phyloP scores from a whole-genome alignment of 805 yeast species.

The Candida tammaniensis region DNA sequence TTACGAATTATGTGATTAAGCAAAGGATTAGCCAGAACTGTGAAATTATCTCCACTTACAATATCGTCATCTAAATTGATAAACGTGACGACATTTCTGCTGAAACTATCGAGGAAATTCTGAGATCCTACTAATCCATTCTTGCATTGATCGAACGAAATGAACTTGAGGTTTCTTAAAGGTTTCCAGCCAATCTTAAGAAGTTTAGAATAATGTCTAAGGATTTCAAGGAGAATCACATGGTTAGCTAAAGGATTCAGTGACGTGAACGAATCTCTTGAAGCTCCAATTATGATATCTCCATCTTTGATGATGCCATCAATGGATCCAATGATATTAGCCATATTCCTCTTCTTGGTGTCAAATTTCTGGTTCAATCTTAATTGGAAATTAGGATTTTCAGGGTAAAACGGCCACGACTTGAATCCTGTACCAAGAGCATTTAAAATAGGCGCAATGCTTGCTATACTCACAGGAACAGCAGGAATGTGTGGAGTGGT shows the following conservation, averaged over 20 bases:
- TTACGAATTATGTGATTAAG: constrained; percentile 28
- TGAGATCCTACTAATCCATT: constrained; percentile 33
- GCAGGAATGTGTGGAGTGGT: constrained; percentile 18
- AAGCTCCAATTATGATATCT: constrained; percentile 37
- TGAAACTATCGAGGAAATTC: constrained; percentile 18
- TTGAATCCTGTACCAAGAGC: constrained; percentile 17
- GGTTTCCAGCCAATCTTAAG: constrained; percentile 41
- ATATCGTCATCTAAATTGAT: constrained; percentile 40
- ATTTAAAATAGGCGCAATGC: constrained; percentile 25
- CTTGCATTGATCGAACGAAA: constrained; percentile 40
- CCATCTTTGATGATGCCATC: constrained; percentile 40
- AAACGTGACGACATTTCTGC: constrained; percentile 23
- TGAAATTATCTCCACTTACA: constrained; percentile 34
- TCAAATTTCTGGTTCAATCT: constrained; percentile 16
- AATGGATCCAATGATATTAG: constrained; percentile 31
- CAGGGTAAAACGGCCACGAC: constrained; percentile 25
- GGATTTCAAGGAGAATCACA: constrained; percentile 36
- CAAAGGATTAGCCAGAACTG: constrained; percentile 34
- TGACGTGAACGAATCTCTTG: constrained; percentile 36
- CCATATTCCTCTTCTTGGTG: constrained; percentile 15
- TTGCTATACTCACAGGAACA: constrained; percentile 26
- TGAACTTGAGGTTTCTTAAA: constrained; percentile 35
- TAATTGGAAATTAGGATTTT: constrained; percentile 14
- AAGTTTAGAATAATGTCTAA: constrained; percentile 32
- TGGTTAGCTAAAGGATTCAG: constrained; percentile 39